A percentile compares a stretch with the other conserved stretches of the same genome.
Evolutionary conservation across 495 filamentous ascomycete species (phyloP).

Genomic region (Aspergillus campestris): DNA sequence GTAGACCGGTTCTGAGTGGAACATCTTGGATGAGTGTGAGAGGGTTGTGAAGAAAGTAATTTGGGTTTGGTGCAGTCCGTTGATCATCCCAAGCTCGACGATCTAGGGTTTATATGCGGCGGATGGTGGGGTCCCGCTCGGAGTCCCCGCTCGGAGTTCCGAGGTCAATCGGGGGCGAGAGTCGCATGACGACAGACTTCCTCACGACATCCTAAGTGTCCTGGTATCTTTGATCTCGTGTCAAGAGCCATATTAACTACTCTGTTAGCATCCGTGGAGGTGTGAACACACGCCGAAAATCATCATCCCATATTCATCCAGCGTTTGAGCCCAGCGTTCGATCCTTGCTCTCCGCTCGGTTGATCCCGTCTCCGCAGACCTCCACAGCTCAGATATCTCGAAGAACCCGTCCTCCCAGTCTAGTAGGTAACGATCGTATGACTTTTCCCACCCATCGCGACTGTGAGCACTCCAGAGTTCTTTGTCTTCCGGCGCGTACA

Average conservation of each 20-base stretch:
- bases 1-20: slow-evolving; percentile 30
- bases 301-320: slow-evolving; percentile 28
- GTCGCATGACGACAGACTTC: too few relatives aligned
- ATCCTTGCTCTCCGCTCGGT: slow-evolving; percentile 7
- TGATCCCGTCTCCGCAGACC: slow-evolving; percentile 10
- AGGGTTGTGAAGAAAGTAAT: background rate
- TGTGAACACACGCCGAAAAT: slow-evolving; percentile 20
- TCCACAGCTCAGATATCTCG: slow-evolving; percentile 37
- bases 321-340: slow-evolving; percentile 17
- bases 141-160: slow-evolving; percentile 5
- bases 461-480: slow-evolving; percentile 27
- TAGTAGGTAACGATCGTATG: slow-evolving; percentile 31
- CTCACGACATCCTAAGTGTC: background rate
- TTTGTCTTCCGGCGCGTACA: slow-evolving; percentile 25
- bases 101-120: background rate
- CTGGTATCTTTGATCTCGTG: too few relatives aligned
- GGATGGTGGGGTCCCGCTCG: background rate
- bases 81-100: too few relatives aligned
- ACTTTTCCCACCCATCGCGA: slow-evolving; percentile 26
- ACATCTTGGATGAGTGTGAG: background rate
- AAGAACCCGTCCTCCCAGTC: slow-evolving; percentile 32
- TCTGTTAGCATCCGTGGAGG: slow-evolving; percentile 25
- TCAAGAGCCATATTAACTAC: too few relatives aligned
- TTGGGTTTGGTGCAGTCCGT: background rate
- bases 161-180: background rate